A percentile compares a stretch with the other conserved stretches of the same genome.
These are phyloP conservation scores for Penicillium paxilli DNA, from an alignment of 495 filamentous ascomycete species.

Conservation along the genomic window DNA sequence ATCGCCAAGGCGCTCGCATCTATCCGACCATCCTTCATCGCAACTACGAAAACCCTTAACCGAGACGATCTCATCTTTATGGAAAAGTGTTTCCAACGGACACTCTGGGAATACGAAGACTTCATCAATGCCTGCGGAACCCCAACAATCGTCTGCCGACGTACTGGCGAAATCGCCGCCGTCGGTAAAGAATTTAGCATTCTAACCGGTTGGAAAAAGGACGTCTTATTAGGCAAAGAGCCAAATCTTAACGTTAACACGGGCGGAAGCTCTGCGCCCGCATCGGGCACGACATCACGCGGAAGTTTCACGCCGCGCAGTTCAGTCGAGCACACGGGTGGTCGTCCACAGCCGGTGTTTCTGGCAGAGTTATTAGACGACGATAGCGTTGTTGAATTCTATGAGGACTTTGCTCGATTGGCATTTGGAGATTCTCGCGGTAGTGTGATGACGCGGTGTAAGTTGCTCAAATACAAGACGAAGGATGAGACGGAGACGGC, in stretches of 20 bases:
- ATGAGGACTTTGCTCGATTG: constrained; percentile 89
- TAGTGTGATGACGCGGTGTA: constrained; percentile 77
- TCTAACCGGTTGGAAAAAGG: constrained; percentile 91
- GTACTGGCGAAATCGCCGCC: constrained; percentile 88
- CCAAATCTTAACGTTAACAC: constrained; percentile 88
- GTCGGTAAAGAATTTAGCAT: constrained; percentile 94
- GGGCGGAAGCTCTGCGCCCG: constrained; percentile 37
- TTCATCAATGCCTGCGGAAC: constrained; percentile 85
- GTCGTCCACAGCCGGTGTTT: constrained; percentile 72
- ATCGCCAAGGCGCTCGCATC: constrained; percentile 86
- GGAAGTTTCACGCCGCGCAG: constrained; percentile 53
- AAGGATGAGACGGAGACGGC: constrained; percentile 58
- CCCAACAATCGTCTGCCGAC: constrained; percentile 85
- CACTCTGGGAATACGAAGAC: constrained; percentile 87
- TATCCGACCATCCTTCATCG: constrained; percentile 90
- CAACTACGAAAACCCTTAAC: constrained; percentile 79
- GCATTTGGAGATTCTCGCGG: constrained; percentile 89
- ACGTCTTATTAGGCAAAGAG: constrained; percentile 84
- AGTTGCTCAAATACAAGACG: constrained; percentile 86
- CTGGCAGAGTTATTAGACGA: constrained; percentile 92
- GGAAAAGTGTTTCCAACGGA: constrained; percentile 95
- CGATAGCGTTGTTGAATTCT: constrained; percentile 89
- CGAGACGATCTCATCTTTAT: constrained; percentile 90
- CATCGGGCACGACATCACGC: constrained; percentile 37
- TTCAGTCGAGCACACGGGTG: constrained; percentile 26